Evolutionary conservation across 208 protist species (phyloP), one percentile per base, ranked within the genome.

Genomic region (Strigomonas culicis): DNA sequence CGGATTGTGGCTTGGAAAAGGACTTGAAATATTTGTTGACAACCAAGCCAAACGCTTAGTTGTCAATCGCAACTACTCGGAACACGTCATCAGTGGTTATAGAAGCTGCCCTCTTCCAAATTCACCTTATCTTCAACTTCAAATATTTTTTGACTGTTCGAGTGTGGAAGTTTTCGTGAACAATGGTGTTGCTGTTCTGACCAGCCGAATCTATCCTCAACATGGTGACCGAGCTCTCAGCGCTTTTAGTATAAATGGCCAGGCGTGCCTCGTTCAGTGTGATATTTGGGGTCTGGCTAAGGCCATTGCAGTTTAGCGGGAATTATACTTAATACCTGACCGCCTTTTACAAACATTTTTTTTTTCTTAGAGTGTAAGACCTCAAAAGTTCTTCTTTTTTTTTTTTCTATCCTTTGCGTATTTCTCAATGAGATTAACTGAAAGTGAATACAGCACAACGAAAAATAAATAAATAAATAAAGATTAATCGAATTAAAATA

Each of bases 141-240:
- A 77, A 49, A 74, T 79, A 39, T 88, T 80, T 34, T 70, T 88
- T 55, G 81, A 88, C 52, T 61, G 57, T 7, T 88, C 77, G 10
- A 84, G 75, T 55, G 75, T 79, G 0, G 81, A 88, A 53, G 72
- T 88, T 2, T 88, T 88, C 58, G 75, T 88, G 3, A 80, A 88
- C 46, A 71, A 80, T 24, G 81, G 81, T 8, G 72, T 80, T 17
- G 55, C 63, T 2, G 71, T 71, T 7, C 50, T 88, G 50, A 84
- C 74, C 41, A 70, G 68, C 24, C 61, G 81, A 8, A 84, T 88
- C 43, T 88, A 81, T 34, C 81, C 81, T 15, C 31, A 24, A 4
- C 4, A 31, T 6, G 36, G 52, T 2, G 81, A 88, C 41, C 59
- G 78, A 1, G 36, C 34, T 4, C 66, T 88, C 4, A 71, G 59